phyloP scores from a whole-genome alignment of 208 protist species.

The Herpetomonas tarakana region DNA sequence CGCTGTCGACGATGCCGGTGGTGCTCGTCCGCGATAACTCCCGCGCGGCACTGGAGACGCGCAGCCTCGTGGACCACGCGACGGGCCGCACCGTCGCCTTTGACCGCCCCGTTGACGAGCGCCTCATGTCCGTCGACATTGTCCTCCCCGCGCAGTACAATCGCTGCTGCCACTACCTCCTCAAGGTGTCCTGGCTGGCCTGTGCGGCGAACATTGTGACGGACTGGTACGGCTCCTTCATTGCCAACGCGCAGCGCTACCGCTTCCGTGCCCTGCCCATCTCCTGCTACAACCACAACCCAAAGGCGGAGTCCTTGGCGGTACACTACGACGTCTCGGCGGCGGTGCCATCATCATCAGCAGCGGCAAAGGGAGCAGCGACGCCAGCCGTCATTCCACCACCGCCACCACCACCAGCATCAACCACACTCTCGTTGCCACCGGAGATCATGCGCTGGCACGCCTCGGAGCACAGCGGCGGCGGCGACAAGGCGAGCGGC shows the following conservation, averaged over 20 bases:
- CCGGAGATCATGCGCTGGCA: not conserved
- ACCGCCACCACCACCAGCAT: too few relatives aligned
- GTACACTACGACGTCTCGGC: slow-evolving; percentile 46
- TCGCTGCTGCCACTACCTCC: slow-evolving; percentile 51
- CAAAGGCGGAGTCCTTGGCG: slow-evolving; percentile 23
- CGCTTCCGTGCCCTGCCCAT: slow-evolving; percentile 64
- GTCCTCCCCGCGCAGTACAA: slow-evolving; percentile 50
- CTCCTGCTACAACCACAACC: slow-evolving; percentile 26
- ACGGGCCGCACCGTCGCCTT: slow-evolving; percentile 54
- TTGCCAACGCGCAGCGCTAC: slow-evolving; percentile 56
- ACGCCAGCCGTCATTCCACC: too few relatives aligned
- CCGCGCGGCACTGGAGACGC: slow-evolving; percentile 25
- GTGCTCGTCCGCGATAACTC: slow-evolving; percentile 51
- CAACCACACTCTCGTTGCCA: too few relatives aligned
- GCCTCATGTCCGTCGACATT: slow-evolving; percentile 66
- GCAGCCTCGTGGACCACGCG: slow-evolving; percentile 47
- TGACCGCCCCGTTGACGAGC: slow-evolving; percentile 46
- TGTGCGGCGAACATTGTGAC: slow-evolving; percentile 61
- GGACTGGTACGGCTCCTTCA: slow-evolving; percentile 75
- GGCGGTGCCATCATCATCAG: not conserved
- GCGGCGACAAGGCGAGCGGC: not conserved
- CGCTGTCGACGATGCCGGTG: slow-evolving; percentile 34
- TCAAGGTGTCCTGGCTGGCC: slow-evolving; percentile 71
- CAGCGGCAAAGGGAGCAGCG: not conserved
- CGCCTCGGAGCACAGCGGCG: not conserved